phyloP scores from a whole-genome alignment of 2,329 filamentous ascomycete genomes.

The Talaromyces islandicus region DNA sequence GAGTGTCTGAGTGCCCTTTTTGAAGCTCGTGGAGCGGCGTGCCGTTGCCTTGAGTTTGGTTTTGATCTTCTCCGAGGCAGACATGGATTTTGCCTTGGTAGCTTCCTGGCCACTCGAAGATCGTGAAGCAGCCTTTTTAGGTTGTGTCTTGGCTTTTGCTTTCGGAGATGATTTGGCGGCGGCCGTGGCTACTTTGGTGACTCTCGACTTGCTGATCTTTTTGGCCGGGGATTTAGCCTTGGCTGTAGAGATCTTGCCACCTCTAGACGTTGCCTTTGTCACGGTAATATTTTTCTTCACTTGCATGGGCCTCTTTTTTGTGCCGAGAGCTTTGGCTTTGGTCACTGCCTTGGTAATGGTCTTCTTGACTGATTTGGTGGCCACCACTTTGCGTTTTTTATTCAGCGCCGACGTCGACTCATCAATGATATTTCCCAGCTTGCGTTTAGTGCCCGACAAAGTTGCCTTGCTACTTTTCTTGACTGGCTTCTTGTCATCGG shows the following conservation, averaged over 20 bases:
- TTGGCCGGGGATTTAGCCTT: constrained; percentile 16
- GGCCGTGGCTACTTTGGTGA: constrained; percentile 15
- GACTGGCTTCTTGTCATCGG: constrained; percentile 14
- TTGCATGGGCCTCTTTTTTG: constrained; percentile 13
- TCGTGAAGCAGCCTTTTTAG: not conserved
- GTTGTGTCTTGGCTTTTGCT: constrained; percentile 1
- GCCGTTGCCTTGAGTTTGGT: constrained; percentile 10
- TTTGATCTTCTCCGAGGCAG: constrained; percentile 10
- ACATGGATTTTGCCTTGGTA: constrained; percentile 1
- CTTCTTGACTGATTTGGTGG: constrained; percentile 27
- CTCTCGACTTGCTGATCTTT: constrained; percentile 16
- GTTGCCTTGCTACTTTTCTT: constrained; percentile 12
- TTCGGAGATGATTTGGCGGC: constrained; percentile 12
- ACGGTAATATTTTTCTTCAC: constrained; percentile 14
- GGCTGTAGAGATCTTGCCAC: constrained; percentile 11
- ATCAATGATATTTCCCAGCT: constrained; percentile 20
- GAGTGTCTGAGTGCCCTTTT: constrained; percentile 9
- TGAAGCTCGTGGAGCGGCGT: constrained; percentile 11
- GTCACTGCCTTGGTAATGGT: constrained; percentile 18
- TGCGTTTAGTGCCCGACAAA: constrained; percentile 27
- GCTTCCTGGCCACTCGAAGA: not conserved
- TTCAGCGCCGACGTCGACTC: constrained; percentile 22
- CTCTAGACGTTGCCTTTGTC: constrained; percentile 12
- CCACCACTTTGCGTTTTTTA: constrained; percentile 26
- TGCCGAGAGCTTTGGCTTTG: constrained; percentile 16